These are phyloP conservation scores for Porcisia hertigi DNA, from an alignment of 208 protist genomes.

Conservation along the genomic window DNA sequence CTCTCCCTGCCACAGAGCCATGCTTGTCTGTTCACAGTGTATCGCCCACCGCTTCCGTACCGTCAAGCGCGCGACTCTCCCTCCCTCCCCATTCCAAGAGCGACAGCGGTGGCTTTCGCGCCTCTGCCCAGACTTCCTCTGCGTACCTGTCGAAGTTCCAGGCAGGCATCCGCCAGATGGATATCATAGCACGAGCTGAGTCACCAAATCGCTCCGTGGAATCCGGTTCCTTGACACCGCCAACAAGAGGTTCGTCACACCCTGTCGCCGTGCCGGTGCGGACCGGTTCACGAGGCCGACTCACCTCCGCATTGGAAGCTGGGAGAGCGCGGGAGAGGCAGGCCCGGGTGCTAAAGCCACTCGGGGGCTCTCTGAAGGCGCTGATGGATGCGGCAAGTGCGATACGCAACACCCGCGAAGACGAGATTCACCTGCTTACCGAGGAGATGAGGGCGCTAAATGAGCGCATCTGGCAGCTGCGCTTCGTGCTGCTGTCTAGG, in stretches of 20 bases:
- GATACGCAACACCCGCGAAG: slow-evolving; percentile 62
- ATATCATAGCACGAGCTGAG: neutral
- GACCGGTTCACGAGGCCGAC: slow-evolving; percentile 13
- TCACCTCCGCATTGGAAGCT: slow-evolving; percentile 20
- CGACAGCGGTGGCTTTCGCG: neutral
- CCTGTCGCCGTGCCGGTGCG: slow-evolving; percentile 7
- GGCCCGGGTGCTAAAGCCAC: slow-evolving; percentile 6
- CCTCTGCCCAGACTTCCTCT: neutral
- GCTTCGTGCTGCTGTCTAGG: slow-evolving; percentile 34
- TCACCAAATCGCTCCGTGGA: slow-evolving; percentile 1
- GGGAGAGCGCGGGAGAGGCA: slow-evolving; percentile 19
- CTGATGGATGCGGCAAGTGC: slow-evolving; percentile 63
- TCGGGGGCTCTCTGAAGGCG: slow-evolving; percentile 40
- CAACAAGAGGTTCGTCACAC: neutral
- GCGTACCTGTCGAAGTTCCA: slow-evolving; percentile 24
- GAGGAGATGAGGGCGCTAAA: slow-evolving; percentile 74
- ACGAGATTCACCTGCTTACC: slow-evolving; percentile 74
- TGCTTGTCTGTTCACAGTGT: neutral
- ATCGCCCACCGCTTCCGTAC: neutral
- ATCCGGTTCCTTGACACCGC: neutral
- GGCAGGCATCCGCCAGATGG: slow-evolving; percentile 21
- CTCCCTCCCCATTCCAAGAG: neutral
- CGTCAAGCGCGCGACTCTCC: neutral
- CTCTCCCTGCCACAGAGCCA: neutral
- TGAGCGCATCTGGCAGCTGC: slow-evolving; percentile 81